Base-by-base conservation (phyloP, 192 early-diverging fungal species). In the Gryganskiella cystojenkinii region DNA sequence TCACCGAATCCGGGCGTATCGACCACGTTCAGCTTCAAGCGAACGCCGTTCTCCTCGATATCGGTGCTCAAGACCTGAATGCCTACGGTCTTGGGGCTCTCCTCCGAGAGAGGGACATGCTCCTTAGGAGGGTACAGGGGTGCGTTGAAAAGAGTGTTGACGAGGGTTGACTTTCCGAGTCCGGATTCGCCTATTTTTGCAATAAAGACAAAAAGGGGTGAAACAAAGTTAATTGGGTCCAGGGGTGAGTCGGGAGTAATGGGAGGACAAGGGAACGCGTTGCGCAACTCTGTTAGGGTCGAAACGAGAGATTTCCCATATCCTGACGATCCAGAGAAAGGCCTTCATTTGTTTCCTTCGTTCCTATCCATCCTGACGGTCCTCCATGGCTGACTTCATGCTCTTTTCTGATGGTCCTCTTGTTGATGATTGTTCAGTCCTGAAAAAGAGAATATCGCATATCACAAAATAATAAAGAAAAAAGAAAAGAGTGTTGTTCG, bases 1-100 rank as follows among this genome's bases (percentile, higher is more conserved):
- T 99, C 98, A 67, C 98, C 96, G 79, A 95, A 99, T 15, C 96
- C 98, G 45, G 97, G 98, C 27, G 98, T 98, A 72, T 99, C 98
- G 20, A 97, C 95, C 25, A 99, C 94, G 40, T 92, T 98, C 15
- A 99, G 87, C 79, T 93, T 90, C 49, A 99, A 88, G 70, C 91
- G 91, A 61, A 99, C 96, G 25, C 94, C 95, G 74, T 94, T 97
- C 79, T 99, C 98, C 81, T 99, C 95, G 66, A 99, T 95, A 20
- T 97, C 97, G 78, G 80, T 66, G 47, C 86, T 93, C 71, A 93
- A 89, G 55, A 90, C 88, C 59, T 93, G 90, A 30, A 95, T 90
- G 56, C 89, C 91, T 5, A 95, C 91, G 42, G 92, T 92, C 80
- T 93, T 91, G 46, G 82, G 83, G 68, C 76, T 79, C 45, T 80